Conservation (phyloP, 1,284 basidiomycete species). For the Tylopilus sp. region DNA sequence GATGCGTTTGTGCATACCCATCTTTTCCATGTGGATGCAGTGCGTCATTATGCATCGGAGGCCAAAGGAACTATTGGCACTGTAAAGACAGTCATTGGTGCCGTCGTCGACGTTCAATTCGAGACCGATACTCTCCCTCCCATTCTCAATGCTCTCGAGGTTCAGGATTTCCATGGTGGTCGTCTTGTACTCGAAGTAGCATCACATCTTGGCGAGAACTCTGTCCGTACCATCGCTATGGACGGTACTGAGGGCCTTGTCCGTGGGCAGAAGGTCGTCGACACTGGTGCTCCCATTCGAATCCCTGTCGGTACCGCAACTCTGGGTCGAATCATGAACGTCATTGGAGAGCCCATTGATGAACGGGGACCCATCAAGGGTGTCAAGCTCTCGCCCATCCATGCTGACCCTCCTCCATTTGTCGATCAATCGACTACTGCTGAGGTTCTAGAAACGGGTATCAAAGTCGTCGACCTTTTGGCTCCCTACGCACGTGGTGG, state of each 20-base stretch:
- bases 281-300: constrained; percentile 93
- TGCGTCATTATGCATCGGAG: constrained; percentile 89
- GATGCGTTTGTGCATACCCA: constrained; percentile 10
- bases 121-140: constrained; percentile 87
- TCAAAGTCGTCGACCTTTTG: constrained; percentile 99
- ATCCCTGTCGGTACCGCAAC: constrained; percentile 93
- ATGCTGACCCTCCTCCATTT: constrained; percentile 94
- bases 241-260: constrained; percentile 99
- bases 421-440: constrained; percentile 98
- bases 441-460: constrained; percentile 98
- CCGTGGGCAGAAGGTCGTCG: constrained; percentile 94
- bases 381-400: constrained; percentile 86
- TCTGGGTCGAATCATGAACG: constrained; percentile 99
- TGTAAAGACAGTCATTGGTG: constrained; percentile 95
- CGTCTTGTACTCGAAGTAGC: constrained; percentile 95
- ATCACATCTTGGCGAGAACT: constrained; percentile 97
- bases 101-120: constrained; percentile 98
- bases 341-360: constrained; percentile 99
- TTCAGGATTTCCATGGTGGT: constrained; percentile 87
- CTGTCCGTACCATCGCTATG: constrained; percentile 96
- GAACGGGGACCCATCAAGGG: constrained; percentile 98
- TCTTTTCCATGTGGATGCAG: constrained; percentile 37
- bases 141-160: constrained; percentile 97
- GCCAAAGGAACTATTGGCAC: constrained; percentile 65
- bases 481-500: constrained; percentile 99